These are phyloP conservation scores for Trichosporon sp. DNA, from an alignment of 1,284 basidiomycete species.

Conservation along the genomic window DNA sequence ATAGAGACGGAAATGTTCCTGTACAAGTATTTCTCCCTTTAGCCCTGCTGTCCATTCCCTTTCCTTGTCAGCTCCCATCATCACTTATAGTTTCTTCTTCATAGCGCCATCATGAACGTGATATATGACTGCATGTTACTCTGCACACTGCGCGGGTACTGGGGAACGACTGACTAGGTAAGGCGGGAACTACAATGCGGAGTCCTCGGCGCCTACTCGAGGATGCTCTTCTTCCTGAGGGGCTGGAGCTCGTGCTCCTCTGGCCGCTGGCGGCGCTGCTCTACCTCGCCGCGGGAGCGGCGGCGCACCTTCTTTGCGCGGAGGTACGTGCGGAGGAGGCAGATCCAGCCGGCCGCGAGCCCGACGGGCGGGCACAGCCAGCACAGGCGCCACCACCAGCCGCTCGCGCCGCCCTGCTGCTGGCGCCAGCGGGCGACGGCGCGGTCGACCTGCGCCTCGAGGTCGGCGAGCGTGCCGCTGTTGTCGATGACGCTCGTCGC, in stretches of 20 bases:
- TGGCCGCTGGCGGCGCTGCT: slow-evolving; percentile 26
- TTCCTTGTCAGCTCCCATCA: neutral
- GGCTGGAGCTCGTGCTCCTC: slow-evolving; percentile 32
- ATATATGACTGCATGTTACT: too few species aligned
- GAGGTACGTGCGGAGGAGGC: slow-evolving; percentile 25
- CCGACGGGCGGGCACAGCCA: slow-evolving; percentile 82
- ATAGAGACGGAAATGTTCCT: neutral
- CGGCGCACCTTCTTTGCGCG: slow-evolving; percentile 18
- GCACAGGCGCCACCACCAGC: slow-evolving; percentile 62
- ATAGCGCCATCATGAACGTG: neutral
- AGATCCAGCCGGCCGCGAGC: slow-evolving; percentile 39
- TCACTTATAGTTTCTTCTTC: neutral
- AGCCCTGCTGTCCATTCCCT: neutral
- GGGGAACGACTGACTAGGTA: neutral
- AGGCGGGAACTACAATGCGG: too few species aligned
- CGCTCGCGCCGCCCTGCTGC: slow-evolving; percentile 54
- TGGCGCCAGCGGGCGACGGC: slow-evolving; percentile 60
- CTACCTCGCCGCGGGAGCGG: slow-evolving; percentile 33
- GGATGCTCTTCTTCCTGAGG: neutral
- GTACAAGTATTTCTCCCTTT: neutral
- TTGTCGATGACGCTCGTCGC: slow-evolving; percentile 89
- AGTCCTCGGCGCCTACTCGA: neutral
- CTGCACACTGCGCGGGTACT: neutral
- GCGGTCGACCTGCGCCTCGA: slow-evolving; percentile 64
- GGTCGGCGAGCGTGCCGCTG: slow-evolving; percentile 65